Evolutionary conservation across 75 land plant species (phyloP).

Genomic region (Ceratopteris richardii): DNA sequence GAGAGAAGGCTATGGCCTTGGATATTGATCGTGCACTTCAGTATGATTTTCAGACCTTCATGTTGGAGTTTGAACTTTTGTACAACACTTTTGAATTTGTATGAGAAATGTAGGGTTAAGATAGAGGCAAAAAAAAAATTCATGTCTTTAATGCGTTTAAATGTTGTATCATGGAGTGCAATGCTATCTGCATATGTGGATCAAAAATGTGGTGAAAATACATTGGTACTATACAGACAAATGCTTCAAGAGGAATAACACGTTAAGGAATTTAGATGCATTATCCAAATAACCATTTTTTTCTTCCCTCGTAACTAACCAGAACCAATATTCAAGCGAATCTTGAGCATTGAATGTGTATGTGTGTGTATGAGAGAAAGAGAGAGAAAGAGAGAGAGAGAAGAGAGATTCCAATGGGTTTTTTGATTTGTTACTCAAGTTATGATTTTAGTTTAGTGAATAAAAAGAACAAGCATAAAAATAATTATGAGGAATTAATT

Average conservation of each 20-base stretch:
- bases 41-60: not conserved
- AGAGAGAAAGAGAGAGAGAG: too few relatives aligned
- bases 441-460: too few relatives aligned
- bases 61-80: constrained; percentile 1
- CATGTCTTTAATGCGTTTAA: not conserved
- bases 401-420: too few relatives aligned
- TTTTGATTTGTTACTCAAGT: too few relatives aligned
- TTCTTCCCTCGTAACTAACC: too few relatives aligned
- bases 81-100: constrained; percentile 10
- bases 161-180: constrained; percentile 9
- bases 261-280: too few relatives aligned
- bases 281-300: too few relatives aligned
- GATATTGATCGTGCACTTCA: constrained; percentile 8
- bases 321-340: too few relatives aligned
- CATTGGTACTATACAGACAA: constrained; percentile 5
- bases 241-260: constrained; percentile 4
- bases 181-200: constrained; percentile 12
- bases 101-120: constrained; percentile 8
- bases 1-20: not conserved
- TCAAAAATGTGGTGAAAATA: not conserved
- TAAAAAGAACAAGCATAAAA: too few relatives aligned
- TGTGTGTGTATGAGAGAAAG: too few relatives aligned
- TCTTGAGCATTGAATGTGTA: too few relatives aligned
- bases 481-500: too few relatives aligned
- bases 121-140: constrained; percentile 6